Base-by-base conservation (phyloP, 257 asterid species). In the Penstemon davidsonii region DNA sequence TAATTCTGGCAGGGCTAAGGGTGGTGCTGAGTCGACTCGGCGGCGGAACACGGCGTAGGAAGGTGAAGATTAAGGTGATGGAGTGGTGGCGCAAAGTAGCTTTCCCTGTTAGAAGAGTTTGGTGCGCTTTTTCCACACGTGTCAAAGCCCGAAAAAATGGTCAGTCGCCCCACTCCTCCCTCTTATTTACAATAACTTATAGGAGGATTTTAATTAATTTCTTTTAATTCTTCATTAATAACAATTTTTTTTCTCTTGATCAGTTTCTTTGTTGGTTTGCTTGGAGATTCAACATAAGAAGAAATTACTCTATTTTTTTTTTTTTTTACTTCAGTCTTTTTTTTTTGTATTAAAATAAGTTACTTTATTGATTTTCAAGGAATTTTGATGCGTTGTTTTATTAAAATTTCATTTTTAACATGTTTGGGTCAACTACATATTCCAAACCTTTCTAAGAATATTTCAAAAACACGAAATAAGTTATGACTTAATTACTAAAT, bases 71-170 rank as follows among this genome's bases (percentile, higher is more conserved):
- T 33, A 80, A 79, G 84, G 86, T 76, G 74, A 83, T 81, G 85
- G 89, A 87, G 72, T 87, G 83, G 91, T 91, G 90, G 95, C 87
- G 79, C 45, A 91, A 84, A 68, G 80, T 91, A 74, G 91, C 80
- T 10, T 88, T 88, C 68, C 97, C 97, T 33, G 88, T 91, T 47
- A 73, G 95, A 49, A 82, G 88, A 72, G 95, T 78, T 67, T 87
- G 92, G 95, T 73, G 81, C 63, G 59, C 88, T 54, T 83, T 88
- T 57, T 84, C 97, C 9, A 71, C 83, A 62, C 91, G 93, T 4
- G 82, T 83, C 41, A 91, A 81, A 70, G 80, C 87, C 72, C 89
- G 81, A 0, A 88, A 87, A 65, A 84, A 84, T 18, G 96, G 97
- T 91, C 4, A 70, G 73, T 50, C 4, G 7, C 8, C 55, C 5